These are phyloP conservation scores for Balamuthia mandrillaris DNA, from an alignment of 208 protist species.

Conservation along the genomic window DNA sequence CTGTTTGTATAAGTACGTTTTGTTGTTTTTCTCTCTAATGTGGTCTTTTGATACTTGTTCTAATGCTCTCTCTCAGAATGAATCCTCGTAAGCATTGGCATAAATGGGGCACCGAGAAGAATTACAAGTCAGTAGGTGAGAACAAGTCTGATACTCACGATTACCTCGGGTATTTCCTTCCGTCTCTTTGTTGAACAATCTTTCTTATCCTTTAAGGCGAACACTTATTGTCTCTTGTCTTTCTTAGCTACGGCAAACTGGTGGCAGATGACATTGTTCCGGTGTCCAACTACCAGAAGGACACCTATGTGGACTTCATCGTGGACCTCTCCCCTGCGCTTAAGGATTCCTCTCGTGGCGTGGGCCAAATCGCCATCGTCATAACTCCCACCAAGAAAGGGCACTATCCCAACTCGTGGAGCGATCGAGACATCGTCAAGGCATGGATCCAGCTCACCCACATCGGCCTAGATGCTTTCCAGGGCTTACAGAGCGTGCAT, in stretches of 20 bases:
- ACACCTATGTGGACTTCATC: conserved; percentile 32
- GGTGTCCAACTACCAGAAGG: conserved; percentile 17
- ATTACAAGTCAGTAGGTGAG: not conserved
- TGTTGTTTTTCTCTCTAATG: not conserved
- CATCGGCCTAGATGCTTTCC: conserved; percentile 31
- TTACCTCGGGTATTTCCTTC: conserved; percentile 21
- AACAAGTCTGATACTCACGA: conserved; percentile 24
- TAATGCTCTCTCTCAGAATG: not conserved
- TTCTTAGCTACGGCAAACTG: conserved; percentile 18
- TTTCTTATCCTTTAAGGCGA: no score
- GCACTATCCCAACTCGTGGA: conserved; percentile 32
- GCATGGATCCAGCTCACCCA: conserved; percentile 35
- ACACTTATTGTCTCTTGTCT: no score
- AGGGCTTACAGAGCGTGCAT: conserved; percentile 19
- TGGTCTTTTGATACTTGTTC: not conserved
- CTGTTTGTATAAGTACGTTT: conserved; percentile 30
- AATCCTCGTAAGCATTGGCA: conserved; percentile 15
- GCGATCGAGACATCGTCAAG: conserved; percentile 27
- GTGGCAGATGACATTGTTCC: conserved; percentile 4
- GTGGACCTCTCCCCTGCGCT: conserved; percentile 21
- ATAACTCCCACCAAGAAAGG: conserved; percentile 25
- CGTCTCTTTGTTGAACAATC: no score
- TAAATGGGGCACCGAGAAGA: conserved; percentile 27
- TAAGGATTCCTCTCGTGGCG: not conserved
- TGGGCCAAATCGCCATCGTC: conserved; percentile 30